Evolutionary conservation across 331 rosid genomes (phyloP).

Genomic region (Malus hybrid): DNA sequence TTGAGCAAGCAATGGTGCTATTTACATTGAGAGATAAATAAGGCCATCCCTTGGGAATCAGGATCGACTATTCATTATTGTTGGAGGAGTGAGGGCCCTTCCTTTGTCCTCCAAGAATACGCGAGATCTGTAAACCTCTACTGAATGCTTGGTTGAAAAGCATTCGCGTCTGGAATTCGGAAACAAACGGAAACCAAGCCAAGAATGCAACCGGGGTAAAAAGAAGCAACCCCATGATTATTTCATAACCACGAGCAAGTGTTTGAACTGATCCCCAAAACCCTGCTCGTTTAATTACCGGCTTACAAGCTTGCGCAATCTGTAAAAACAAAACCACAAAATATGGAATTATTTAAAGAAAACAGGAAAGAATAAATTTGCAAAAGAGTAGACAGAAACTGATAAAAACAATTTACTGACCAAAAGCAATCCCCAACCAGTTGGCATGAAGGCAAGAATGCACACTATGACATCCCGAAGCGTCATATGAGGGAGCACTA

Average conservation of each 20-base stretch:
- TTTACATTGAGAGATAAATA: neutral
- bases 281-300: conserved; percentile 34
- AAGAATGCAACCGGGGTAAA: conserved; percentile 90
- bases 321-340: conserved; percentile 7
- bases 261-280: conserved; percentile 72
- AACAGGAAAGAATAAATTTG: neutral
- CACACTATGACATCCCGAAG: conserved; percentile 57
- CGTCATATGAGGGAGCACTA: conserved; percentile 60
- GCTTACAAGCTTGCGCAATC: conserved; percentile 97
- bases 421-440: conserved; percentile 94
- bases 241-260: conserved; percentile 77
- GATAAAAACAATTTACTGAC: conserved; percentile 36
- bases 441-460: conserved; percentile 87
- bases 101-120: conserved; percentile 81
- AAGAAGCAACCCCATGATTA: conserved; percentile 83
- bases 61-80: conserved; percentile 46
- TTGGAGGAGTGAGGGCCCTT: conserved; percentile 39
- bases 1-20: neutral
- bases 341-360: neutral
- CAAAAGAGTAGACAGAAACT: neutral
- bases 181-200: conserved; percentile 98
- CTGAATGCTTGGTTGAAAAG: conserved; percentile 98
- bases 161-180: conserved; percentile 95
- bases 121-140: conserved; percentile 89
- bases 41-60: neutral